phyloP scores from a whole-genome alignment of 2,329 filamentous ascomycete genomes.

The Calonectria naviculata region DNA sequence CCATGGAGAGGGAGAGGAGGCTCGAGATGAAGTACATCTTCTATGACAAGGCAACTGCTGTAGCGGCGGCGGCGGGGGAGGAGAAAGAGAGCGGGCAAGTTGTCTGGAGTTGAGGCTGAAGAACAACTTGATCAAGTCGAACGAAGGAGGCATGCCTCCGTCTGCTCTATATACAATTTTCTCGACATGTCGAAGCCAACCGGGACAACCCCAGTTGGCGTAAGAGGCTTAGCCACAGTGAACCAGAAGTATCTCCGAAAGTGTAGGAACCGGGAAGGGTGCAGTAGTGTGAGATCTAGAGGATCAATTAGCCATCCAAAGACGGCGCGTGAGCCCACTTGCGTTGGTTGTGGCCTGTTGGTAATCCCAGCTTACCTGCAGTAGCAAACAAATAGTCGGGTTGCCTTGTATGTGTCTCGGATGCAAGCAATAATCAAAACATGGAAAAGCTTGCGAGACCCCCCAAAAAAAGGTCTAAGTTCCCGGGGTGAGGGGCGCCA shows the following conservation, averaged over 20 bases:
- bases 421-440: background rate
- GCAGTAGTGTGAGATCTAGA: background rate
- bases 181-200: background rate
- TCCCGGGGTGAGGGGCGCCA: background rate
- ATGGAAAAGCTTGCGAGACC: constrained; percentile 14
- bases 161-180: background rate
- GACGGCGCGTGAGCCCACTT: background rate
- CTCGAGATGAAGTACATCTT: constrained; percentile 21
- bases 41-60: background rate
- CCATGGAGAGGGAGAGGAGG: background rate
- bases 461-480: background rate
- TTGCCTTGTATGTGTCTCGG: background rate
- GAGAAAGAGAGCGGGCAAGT: background rate
- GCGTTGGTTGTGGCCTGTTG: background rate
- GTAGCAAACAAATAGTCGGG: constrained; percentile 4
- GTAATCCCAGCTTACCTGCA: background rate
- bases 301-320: background rate
- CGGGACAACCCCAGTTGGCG: background rate
- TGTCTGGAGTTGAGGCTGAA: background rate
- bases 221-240: background rate
- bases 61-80: background rate
- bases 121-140: background rate
- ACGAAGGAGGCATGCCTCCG: background rate
- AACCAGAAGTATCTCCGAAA: background rate
- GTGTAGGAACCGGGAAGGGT: background rate